Percentiles rank a stretch among this genome's conserved stretches.
Evolutionary conservation across 176 grass and related monocot species (phyloP).

Genomic region (Musa troglodytarum): DNA sequence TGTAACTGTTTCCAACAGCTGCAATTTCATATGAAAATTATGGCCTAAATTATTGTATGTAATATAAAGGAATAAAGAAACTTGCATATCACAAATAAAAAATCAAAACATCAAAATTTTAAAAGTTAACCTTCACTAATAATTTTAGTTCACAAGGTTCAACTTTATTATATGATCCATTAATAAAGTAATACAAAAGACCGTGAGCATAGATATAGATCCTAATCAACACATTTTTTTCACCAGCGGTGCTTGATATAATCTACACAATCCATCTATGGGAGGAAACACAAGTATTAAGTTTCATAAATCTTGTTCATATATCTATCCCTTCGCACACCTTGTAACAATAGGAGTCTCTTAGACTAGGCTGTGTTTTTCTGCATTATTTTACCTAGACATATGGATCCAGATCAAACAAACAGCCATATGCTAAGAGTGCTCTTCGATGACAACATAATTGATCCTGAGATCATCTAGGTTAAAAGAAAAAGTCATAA

Average conservation of each 20-base stretch:
- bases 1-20: constrained; percentile 83
- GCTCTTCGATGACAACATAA: no score
- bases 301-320: background rate
- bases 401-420: no score
- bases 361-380: no score
- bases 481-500: no score
- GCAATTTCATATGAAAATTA: constrained; percentile 22
- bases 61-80: background rate
- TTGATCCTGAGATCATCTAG: no score
- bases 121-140: background rate
- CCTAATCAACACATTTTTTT: no score
- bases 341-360: background rate
- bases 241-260: background rate
- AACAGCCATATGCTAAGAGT: no score
- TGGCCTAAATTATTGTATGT: background rate
- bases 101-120: background rate
- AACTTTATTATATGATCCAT: background rate
- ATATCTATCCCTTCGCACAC: background rate
- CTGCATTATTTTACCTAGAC: no score
- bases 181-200: no score
- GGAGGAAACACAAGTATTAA: background rate
- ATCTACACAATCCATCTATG: background rate
- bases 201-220: no score
- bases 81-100: background rate
- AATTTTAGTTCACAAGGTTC: background rate